Evolutionary conservation across 352 stramenopile species (phyloP).

Genomic region (Phytophthora pinifolia): DNA sequence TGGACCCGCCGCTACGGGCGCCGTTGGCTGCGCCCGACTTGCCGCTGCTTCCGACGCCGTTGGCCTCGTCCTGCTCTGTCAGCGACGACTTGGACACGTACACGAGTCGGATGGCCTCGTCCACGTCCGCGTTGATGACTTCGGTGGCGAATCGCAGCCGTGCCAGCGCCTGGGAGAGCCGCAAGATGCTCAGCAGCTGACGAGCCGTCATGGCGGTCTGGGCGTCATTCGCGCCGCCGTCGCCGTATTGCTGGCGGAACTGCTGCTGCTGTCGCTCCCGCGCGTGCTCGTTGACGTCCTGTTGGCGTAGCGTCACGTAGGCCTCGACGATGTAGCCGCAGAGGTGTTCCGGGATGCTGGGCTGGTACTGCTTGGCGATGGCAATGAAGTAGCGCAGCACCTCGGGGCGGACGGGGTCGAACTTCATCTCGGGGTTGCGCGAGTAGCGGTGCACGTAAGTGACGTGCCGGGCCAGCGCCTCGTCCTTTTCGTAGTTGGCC

Average conservation of each 20-base stretch:
- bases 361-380: constrained; percentile 87
- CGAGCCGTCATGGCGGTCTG: constrained; percentile 98
- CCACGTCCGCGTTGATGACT: constrained; percentile 97
- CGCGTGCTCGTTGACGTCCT: constrained; percentile 87
- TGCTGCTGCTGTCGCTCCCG: constrained; percentile 58
- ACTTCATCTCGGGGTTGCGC: constrained; percentile 90
- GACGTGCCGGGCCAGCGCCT: constrained; percentile 91
- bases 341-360: constrained; percentile 91
- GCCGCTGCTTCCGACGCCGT: constrained; percentile 25
- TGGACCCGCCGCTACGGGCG: constrained; percentile 40
- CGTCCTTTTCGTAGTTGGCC: constrained; percentile 92
- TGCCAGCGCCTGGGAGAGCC: constrained; percentile 96
- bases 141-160: constrained; percentile 95
- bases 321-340: constrained; percentile 98
- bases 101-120: constrained; percentile 96
- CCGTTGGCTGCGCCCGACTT: constrained; percentile 21
- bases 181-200: constrained; percentile 98
- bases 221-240: constrained; percentile 74
- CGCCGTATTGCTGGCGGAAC: constrained; percentile 38
- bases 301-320: constrained; percentile 96
- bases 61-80: constrained; percentile 84
- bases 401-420: constrained; percentile 90
- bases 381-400: constrained; percentile 91
- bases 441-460: constrained; percentile 92
- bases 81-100: constrained; percentile 98